These are phyloP conservation scores for Lactifluus volemus DNA, from an alignment of 768 basidiomycete species.

Conservation along the genomic window DNA sequence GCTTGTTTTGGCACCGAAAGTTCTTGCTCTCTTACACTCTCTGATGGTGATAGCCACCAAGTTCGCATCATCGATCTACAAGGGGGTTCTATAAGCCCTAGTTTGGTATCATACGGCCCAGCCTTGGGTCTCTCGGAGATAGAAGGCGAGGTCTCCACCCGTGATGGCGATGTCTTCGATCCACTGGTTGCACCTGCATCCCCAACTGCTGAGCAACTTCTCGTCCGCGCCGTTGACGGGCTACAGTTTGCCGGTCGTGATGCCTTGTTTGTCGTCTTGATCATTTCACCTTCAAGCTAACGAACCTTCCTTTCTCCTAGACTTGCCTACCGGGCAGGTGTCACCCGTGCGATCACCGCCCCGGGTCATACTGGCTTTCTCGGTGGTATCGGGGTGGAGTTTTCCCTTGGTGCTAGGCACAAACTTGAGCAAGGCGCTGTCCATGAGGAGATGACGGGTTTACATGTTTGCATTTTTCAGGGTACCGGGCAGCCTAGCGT, in stretches of 20 bases:
- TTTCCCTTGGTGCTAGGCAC: conserved; percentile 33
- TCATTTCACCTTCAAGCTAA: conserved; percentile 14
- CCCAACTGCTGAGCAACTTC: conserved; percentile 30
- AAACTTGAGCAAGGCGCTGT: conserved; percentile 36
- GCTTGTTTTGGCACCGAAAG: conserved; percentile 37
- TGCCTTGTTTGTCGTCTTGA: conserved; percentile 41
- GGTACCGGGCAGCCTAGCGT: conserved; percentile 39
- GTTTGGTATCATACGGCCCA: conserved; percentile 55
- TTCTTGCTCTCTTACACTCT: conserved; percentile 20
- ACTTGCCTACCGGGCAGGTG: conserved; percentile 66
- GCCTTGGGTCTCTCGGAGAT: conserved; percentile 66
- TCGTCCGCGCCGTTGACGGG: conserved; percentile 62
- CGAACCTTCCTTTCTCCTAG: conserved; percentile 30
- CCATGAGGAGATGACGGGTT: conserved; percentile 34
- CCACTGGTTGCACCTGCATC: conserved; percentile 28
- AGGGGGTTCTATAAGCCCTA: conserved; percentile 58
- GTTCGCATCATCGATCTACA: conserved; percentile 42
- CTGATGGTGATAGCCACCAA: conserved; percentile 20
- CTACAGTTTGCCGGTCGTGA: conserved; percentile 56
- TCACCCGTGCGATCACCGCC: conserved; percentile 58
- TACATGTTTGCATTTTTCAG: conserved; percentile 34
- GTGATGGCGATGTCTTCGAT: conserved; percentile 41
- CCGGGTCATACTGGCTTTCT: conserved; percentile 51
- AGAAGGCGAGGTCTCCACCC: conserved; percentile 48
- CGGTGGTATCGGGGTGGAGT: conserved; percentile 43